These are phyloP conservation scores for Pascua guehoae DNA, from an alignment of 1,284 basidiomycete species.

Conservation along the genomic window DNA sequence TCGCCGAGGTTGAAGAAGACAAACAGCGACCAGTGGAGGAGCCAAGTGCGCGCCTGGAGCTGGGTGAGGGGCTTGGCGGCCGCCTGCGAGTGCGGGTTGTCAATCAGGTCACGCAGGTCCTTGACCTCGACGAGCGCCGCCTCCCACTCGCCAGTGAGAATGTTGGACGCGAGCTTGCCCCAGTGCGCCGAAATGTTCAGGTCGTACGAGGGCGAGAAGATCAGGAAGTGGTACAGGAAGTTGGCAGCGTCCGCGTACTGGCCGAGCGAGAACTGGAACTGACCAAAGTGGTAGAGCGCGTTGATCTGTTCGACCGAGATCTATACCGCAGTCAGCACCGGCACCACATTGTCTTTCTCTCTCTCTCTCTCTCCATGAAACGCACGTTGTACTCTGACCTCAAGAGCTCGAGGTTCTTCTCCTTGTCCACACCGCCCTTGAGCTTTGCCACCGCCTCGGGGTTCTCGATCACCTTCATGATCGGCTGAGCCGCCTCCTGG, in stretches of 20 bases:
- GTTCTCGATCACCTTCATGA: constrained; percentile 93
- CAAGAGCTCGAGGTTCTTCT: constrained; percentile 89
- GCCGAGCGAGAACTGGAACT: constrained; percentile 96
- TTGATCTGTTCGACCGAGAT: constrained; percentile 92
- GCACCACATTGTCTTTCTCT: neutral
- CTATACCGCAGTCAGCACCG: constrained; percentile 49
- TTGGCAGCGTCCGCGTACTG: constrained; percentile 95
- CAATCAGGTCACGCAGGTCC: constrained; percentile 85
- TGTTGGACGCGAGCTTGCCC: constrained; percentile 97
- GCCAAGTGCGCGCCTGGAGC: constrained; percentile 93
- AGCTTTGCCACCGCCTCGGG: constrained; percentile 76
- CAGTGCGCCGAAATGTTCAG: constrained; percentile 93
- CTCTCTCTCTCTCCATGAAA: constrained; percentile 19
- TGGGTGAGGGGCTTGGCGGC: constrained; percentile 66
- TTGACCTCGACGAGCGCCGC: constrained; percentile 89
- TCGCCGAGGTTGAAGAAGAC: constrained; percentile 96
- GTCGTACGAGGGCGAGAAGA: constrained; percentile 87
- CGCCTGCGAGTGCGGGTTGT: constrained; percentile 57
- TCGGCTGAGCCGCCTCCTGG: constrained; percentile 83
- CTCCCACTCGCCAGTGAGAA: constrained; percentile 92
- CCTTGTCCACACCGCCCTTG: constrained; percentile 83
- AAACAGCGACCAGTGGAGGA: constrained; percentile 96
- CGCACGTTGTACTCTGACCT: constrained; percentile 87
- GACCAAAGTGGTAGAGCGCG: constrained; percentile 93
- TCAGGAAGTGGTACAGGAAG: constrained; percentile 97